Conservation (phyloP, 148 eudicot genomes). For the Rheum nobile region DNA sequence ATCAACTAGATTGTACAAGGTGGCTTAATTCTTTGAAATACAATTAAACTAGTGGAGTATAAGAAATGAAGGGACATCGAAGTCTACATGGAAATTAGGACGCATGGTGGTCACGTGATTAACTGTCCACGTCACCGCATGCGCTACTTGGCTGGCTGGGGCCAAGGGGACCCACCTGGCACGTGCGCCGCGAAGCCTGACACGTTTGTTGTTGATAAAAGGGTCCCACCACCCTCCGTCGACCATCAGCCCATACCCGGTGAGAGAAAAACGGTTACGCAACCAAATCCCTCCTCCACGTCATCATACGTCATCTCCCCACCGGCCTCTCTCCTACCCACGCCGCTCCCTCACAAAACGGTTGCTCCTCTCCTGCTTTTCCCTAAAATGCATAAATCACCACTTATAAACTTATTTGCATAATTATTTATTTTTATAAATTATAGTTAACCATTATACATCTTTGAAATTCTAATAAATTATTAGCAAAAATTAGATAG, state of each 20-base stretch:
- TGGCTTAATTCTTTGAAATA: too few relatives aligned
- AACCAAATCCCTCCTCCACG: background rate
- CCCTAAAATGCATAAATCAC: too few relatives aligned
- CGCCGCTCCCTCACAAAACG: background rate
- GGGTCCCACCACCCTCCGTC: background rate
- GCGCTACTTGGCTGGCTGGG: constrained; percentile 2
- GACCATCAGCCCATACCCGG: background rate
- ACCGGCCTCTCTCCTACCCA: background rate
- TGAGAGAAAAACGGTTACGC: background rate
- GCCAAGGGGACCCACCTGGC: background rate
- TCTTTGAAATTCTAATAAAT: too few relatives aligned
- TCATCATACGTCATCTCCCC: background rate
- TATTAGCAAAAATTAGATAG: too few relatives aligned
- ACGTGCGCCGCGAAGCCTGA: constrained; percentile 9
- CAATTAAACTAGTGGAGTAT: background rate
- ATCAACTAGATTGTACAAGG: too few relatives aligned
- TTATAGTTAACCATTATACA: too few relatives aligned
- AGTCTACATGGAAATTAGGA: background rate
- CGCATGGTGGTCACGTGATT: constrained; percentile 4
- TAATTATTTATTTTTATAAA: too few relatives aligned
- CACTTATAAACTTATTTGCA: too few relatives aligned
- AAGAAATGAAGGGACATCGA: background rate
- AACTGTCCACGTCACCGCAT: constrained; percentile 5
- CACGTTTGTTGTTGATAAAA: background rate
- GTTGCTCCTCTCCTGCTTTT: too few relatives aligned